Evolutionary conservation across 805 yeast species (phyloP), one percentile per base, ranked within the genome.

Genomic region (Candida montana): DNA sequence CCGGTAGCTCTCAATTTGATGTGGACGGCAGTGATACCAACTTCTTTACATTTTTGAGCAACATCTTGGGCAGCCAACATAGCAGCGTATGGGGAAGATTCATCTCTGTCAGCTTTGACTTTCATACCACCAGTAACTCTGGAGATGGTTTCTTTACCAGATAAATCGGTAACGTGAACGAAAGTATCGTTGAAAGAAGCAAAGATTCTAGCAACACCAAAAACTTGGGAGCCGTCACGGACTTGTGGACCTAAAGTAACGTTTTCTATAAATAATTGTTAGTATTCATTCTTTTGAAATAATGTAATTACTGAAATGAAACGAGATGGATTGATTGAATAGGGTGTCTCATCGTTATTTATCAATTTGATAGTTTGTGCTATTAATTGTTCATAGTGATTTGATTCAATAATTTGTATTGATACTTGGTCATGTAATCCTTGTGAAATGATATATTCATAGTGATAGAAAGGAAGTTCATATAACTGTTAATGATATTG

Each of bases 121-220:
- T 93, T 93, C 99, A 93, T 93, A 77, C 99, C 99, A 82, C 99
- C 99, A 68, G 99, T 93, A 64, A 93, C 96, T 79, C 98, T 89
- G 79, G 96, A 83, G 69, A 93, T 91, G 77, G 99, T 93, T 79
- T 95, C 99, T 76, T 91, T 93, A 76, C 99, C 99, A 65, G 98
- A 87, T 63, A 90, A 79, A 81, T 93, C 99, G 65, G 99, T 93
- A 64, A 93, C 93, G 74, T 93, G 99, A 64, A 93, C 99, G 77
- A 93, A 93, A 57, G 99, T 93, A 80, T 93, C 99, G 85, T 93
- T 93, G 82, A 90, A 89, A 57, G 99, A 95, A 67, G 99, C 99
- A 70, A 81, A 93, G 83, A 93, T 93, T 79, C 97, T 95, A 69
- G 99, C 99, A 77, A 93, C 99, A 83, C 99, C 99, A 72, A 93